Evolutionary conservation across 257 asterid genomes (phyloP).

Genomic region (Asclepias syriaca): DNA sequence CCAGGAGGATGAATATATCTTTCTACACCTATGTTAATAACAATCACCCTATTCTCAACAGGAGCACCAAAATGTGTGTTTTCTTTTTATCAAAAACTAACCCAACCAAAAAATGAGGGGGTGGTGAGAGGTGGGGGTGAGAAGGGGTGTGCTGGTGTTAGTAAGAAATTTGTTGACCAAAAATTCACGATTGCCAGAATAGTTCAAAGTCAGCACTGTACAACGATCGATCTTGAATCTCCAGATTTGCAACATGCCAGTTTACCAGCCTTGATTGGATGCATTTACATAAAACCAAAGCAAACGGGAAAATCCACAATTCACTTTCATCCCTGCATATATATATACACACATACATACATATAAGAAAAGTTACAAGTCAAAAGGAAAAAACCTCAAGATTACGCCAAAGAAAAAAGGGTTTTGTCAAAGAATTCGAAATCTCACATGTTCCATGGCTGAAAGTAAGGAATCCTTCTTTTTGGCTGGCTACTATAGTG

Average conservation of each 20-base stretch:
- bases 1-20: constrained; percentile 22
- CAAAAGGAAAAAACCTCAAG: no score
- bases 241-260: constrained; percentile 93
- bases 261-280: constrained; percentile 83
- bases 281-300: constrained; percentile 77
- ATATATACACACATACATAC: no score
- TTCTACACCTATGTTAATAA: constrained; percentile 47
- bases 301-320: constrained; percentile 98
- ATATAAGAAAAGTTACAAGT: no score
- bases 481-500: constrained; percentile 65
- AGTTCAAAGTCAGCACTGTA: constrained; percentile 81
- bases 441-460: constrained; percentile 96
- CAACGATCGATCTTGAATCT: constrained; percentile 91
- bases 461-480: constrained; percentile 61
- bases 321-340: constrained; percentile 92
- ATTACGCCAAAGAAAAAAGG: neutral
- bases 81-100: constrained; percentile 15
- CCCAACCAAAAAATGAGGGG: constrained; percentile 68
- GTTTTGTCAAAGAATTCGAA: neutral
- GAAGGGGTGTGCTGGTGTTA: constrained; percentile 19
- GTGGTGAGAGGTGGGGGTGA: constrained; percentile 4
- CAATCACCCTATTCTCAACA: constrained; percentile 33
- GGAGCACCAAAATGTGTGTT: constrained; percentile 24
- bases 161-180: constrained; percentile 26
- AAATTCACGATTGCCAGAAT: constrained; percentile 84